These are phyloP conservation scores for Pontederia paniculata DNA, from an alignment of 176 grass and related monocot species.

Conservation along the genomic window DNA sequence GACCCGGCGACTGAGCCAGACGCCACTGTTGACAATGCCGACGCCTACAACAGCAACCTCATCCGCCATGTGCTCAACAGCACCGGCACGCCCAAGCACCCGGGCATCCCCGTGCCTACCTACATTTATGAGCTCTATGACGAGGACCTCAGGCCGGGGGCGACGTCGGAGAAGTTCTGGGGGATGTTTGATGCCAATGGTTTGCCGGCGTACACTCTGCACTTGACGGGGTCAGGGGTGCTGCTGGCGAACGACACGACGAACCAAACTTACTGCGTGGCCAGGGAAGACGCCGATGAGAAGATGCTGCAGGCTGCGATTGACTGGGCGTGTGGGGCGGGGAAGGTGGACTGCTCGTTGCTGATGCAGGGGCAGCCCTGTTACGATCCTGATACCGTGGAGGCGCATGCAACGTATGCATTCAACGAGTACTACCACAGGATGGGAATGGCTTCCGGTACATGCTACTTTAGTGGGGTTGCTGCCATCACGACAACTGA, in stretches of 20 bases:
- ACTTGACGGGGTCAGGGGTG: slow-evolving; percentile 66
- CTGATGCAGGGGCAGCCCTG: slow-evolving; percentile 74
- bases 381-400: slow-evolving; percentile 73
- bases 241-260: slow-evolving; percentile 90
- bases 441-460: slow-evolving; percentile 75
- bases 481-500: slow-evolving; percentile 79
- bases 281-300: slow-evolving; percentile 42
- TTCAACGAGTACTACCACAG: slow-evolving; percentile 94
- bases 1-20: slow-evolving; percentile 61
- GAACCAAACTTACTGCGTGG: slow-evolving; percentile 86
- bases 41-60: slow-evolving; percentile 96
- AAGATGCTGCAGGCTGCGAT: slow-evolving; percentile 95
- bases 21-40: slow-evolving; percentile 76
- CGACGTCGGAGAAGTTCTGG: slow-evolving; percentile 73
- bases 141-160: slow-evolving; percentile 60
- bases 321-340: slow-evolving; percentile 87
- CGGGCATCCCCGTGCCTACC: slow-evolving; percentile 66
- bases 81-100: slow-evolving; percentile 96
- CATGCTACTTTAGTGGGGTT: slow-evolving; percentile 84
- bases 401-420: slow-evolving; percentile 67
- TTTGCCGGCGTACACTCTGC: slow-evolving; percentile 71
- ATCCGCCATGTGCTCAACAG: slow-evolving; percentile 89
- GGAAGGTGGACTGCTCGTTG: slow-evolving; percentile 88
- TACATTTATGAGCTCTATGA: slow-evolving; percentile 95
- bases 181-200: slow-evolving; percentile 82